These are phyloP conservation scores for Peronospora farinosa DNA, from an alignment of 352 stramenopile genomes.

Conservation along the genomic window DNA sequence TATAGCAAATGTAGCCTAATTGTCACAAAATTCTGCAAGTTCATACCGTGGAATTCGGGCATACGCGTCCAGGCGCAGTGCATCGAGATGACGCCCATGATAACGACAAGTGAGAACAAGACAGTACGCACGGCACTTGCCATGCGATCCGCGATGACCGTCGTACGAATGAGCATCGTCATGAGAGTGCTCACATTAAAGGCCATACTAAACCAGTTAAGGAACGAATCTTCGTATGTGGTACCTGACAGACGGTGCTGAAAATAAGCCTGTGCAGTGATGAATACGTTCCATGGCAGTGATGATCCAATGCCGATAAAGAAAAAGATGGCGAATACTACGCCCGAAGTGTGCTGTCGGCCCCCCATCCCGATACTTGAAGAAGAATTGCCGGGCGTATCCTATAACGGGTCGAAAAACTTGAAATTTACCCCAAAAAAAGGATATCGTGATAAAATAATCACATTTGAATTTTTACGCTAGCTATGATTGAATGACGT, in stretches of 20 bases:
- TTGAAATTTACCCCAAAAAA: no score
- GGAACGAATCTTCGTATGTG: constrained; percentile 69
- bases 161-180: constrained; percentile 66
- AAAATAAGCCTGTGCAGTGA: constrained; percentile 81
- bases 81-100: constrained; percentile 64
- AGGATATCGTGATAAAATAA: no score
- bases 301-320: constrained; percentile 67
- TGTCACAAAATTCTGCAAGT: neutral
- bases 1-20: constrained; percentile 9
- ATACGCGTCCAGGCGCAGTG: constrained; percentile 67
- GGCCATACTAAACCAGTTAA: constrained; percentile 82
- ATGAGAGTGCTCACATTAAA: constrained; percentile 79
- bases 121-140: constrained; percentile 51
- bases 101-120: constrained; percentile 58
- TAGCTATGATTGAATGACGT: no score
- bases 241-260: constrained; percentile 49
- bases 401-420: no score
- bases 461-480: no score
- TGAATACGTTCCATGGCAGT: constrained; percentile 84
- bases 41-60: constrained; percentile 55
- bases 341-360: constrained; percentile 25
- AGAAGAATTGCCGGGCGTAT: no score
- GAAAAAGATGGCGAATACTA: constrained; percentile 72
- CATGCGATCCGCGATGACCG: constrained; percentile 55
- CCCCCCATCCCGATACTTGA: constrained; percentile 15